phyloP scores from a whole-genome alignment of 371 early-diverging fungal species.

The Dichotomocladium elegans region DNA sequence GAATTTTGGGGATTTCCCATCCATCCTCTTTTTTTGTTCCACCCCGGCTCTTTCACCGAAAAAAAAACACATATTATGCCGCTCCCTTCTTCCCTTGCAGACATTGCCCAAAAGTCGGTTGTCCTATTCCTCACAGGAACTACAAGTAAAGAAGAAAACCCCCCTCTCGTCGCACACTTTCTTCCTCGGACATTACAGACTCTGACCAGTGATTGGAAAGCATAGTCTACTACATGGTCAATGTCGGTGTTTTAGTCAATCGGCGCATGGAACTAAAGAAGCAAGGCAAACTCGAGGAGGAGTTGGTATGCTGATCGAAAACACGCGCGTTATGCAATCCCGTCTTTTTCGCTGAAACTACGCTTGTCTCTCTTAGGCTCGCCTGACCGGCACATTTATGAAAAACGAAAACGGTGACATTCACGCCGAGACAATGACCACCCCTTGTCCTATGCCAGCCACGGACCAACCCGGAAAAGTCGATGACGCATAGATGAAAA shows the following conservation, averaged over 20 bases:
- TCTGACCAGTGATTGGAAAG: no score
- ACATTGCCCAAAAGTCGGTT: slow-evolving; percentile 46
- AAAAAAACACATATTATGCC: slow-evolving; percentile 18
- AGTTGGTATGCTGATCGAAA: slow-evolving; percentile 27
- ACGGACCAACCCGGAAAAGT: slow-evolving; percentile 24
- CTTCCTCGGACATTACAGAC: not conserved
- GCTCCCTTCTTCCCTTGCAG: slow-evolving; percentile 35
- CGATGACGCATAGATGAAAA: not conserved
- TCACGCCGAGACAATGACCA: slow-evolving; percentile 40
- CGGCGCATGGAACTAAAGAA: slow-evolving; percentile 44
- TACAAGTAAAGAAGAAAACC: slow-evolving; percentile 22
- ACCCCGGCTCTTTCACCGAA: not conserved
- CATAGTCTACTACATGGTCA: slow-evolving; percentile 84
- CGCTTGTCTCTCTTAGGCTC: slow-evolving; percentile 16
- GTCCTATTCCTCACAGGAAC: slow-evolving; percentile 46
- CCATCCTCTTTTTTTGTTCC: slow-evolving; percentile 7
- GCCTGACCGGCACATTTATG: slow-evolving; percentile 16
- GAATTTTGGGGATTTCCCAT: no score
- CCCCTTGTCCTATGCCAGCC: slow-evolving; percentile 38
- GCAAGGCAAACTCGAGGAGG: slow-evolving; percentile 45
- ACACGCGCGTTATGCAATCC: not conserved
- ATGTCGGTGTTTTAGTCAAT: slow-evolving; percentile 68
- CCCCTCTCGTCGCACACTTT: not conserved
- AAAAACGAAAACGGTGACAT: slow-evolving; percentile 4
- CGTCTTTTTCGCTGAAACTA: not conserved